Evolutionary conservation across 2,329 filamentous ascomycete genomes (phyloP).

Genomic region (Neonectria coccinea): DNA sequence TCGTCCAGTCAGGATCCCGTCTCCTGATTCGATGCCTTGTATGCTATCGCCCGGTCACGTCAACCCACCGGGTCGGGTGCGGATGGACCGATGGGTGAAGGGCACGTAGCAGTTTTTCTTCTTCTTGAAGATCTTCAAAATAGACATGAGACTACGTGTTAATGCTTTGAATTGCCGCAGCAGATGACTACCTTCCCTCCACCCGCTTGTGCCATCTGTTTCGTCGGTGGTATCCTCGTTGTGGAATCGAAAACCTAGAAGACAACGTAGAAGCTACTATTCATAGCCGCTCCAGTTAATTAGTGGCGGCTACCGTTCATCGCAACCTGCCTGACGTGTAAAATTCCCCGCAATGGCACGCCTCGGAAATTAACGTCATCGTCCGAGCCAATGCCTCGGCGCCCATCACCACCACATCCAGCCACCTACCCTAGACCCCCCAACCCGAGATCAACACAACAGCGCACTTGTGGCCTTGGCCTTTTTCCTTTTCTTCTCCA

Average conservation of each 20-base stretch:
- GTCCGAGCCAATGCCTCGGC: background rate
- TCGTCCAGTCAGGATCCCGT: background rate
- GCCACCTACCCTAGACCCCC: background rate
- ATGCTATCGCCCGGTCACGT: background rate
- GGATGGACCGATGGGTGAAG: background rate
- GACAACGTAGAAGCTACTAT: background rate
- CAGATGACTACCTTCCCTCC: no score
- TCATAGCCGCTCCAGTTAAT: background rate
- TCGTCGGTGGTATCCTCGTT: background rate
- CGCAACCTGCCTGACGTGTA: background rate
- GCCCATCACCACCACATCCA: background rate
- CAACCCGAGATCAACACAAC: background rate
- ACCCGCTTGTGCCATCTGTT: background rate
- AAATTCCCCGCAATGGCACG: background rate
- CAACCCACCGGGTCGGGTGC: background rate
- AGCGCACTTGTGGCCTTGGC: background rate
- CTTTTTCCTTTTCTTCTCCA: background rate
- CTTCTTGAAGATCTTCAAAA: background rate
- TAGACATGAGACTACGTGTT: background rate
- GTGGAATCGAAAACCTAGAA: background rate
- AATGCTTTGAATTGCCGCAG: background rate
- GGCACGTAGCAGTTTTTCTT: background rate
- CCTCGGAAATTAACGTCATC: conserved; percentile 3
- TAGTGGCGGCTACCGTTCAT: conserved; percentile 1
- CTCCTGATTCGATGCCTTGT: background rate